These are phyloP conservation scores for Hondaea fermentalgiana DNA, from an alignment of 108 stramenopile species.

Conservation along the genomic window DNA sequence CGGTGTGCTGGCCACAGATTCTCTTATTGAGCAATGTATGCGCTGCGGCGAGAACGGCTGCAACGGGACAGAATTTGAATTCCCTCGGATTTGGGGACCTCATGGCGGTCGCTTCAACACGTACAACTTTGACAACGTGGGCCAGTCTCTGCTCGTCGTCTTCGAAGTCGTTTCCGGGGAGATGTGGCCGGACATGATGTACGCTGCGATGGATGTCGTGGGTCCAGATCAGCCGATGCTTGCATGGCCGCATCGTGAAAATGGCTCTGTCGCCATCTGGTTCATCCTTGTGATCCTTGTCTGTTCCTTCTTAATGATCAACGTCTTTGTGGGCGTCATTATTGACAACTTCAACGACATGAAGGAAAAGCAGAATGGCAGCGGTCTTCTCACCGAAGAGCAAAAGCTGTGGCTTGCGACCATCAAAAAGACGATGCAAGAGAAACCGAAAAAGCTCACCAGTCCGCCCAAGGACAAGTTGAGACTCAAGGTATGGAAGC, in stretches of 20 bases:
- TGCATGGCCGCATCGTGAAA: conserved; percentile 33
- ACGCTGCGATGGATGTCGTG: conserved; percentile 26
- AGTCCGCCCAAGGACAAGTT: neutral
- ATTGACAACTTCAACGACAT: conserved; percentile 59
- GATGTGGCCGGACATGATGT: conserved; percentile 42
- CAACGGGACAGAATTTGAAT: neutral
- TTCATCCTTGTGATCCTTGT: conserved; percentile 56
- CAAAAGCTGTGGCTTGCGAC: conserved; percentile 42
- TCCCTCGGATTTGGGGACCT: conserved; percentile 13
- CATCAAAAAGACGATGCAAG: conserved; percentile 27
- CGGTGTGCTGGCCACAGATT: neutral
- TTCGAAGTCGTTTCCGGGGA: conserved; percentile 43
- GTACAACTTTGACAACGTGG: conserved; percentile 46
- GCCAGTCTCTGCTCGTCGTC: conserved; percentile 34
- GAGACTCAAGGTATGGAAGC: conserved; percentile 11
- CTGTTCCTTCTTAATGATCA: conserved; percentile 59
- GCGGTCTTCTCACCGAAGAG: conserved; percentile 32
- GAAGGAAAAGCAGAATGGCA: conserved; percentile 20
- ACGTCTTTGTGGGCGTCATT: conserved; percentile 65
- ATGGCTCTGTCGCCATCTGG: conserved; percentile 17
- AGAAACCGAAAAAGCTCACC: conserved; percentile 22
- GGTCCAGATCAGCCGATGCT: conserved; percentile 13
- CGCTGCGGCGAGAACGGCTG: neutral
- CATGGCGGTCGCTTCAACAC: neutral
- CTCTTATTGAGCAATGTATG: neutral